phyloP scores from a whole-genome alignment of 345 rosid species.

The Rhodomyrtus tomentosa region DNA sequence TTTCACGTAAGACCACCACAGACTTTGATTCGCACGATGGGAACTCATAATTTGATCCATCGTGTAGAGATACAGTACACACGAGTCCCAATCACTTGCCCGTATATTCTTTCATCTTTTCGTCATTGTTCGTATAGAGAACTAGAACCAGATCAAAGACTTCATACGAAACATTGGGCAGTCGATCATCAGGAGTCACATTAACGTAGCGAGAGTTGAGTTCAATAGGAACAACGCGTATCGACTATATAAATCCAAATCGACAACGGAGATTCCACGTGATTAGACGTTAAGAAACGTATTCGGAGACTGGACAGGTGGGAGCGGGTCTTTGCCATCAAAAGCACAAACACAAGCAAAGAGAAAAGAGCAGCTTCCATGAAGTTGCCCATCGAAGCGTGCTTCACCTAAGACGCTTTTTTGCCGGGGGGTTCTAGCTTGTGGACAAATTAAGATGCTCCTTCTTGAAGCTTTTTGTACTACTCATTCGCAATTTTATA shows the following conservation, averaged over 20 bases:
- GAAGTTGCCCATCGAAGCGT: neutral
- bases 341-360: neutral
- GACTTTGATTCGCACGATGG: neutral
- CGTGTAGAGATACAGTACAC: neutral
- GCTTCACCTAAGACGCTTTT: neutral
- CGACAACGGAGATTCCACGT: neutral
- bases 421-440: neutral
- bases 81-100: neutral
- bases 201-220: neutral
- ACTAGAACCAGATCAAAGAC: too few relatives aligned
- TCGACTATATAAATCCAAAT: neutral
- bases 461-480: neutral
- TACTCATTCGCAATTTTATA: neutral
- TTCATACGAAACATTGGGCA: neutral
- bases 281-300: neutral
- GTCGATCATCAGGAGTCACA: neutral
- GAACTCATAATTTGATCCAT: neutral
- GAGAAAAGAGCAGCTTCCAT: neutral
- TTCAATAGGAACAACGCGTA: neutral
- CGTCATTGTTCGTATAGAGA: neutral
- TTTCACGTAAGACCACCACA: neutral
- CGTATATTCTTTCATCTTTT: neutral
- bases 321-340: neutral
- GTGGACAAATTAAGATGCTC: neutral
- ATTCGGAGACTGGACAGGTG: neutral